phyloP scores from a whole-genome alignment of 139 green algal species.

The Coelastrella sp. region DNA sequence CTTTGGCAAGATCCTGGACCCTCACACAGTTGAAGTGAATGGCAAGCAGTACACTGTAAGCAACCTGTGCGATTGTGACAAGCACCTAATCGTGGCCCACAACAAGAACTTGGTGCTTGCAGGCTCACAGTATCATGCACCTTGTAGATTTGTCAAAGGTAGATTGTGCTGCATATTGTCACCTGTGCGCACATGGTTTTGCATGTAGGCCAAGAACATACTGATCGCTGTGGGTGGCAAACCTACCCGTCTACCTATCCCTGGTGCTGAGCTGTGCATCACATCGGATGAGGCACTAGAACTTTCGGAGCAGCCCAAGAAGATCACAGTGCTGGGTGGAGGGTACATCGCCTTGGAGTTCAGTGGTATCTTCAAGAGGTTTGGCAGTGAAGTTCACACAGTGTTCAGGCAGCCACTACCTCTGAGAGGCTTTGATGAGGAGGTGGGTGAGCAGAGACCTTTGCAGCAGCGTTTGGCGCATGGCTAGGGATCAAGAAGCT shows the following conservation, averaged over 20 bases:
- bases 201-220: conserved; percentile 85
- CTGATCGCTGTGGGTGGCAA: conserved; percentile 91
- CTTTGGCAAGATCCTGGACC: conserved; percentile 81
- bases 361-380: conserved; percentile 91
- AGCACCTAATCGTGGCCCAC: too few relatives aligned
- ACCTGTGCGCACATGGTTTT: neutral
- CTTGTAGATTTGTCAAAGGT: too few relatives aligned
- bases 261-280: conserved; percentile 91
- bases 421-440: conserved; percentile 79
- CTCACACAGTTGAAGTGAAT: conserved; percentile 86
- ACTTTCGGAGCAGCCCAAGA: conserved; percentile 77
- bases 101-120: too few relatives aligned
- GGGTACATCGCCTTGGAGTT: conserved; percentile 99
- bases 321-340: conserved; percentile 82
- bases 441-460: conserved; percentile 51
- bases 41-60: conserved; percentile 52
- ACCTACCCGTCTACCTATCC: conserved; percentile 82
- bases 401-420: conserved; percentile 80
- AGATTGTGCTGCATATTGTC: neutral
- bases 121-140: too few relatives aligned
- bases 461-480: neutral
- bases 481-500: too few relatives aligned
- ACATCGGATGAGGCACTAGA: conserved; percentile 94
- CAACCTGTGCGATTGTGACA: too few relatives aligned
- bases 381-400: conserved; percentile 89